Evolutionary conservation across 2,329 filamentous ascomycete genomes (phyloP).

Genomic region (Sporothrix sp.): DNA sequence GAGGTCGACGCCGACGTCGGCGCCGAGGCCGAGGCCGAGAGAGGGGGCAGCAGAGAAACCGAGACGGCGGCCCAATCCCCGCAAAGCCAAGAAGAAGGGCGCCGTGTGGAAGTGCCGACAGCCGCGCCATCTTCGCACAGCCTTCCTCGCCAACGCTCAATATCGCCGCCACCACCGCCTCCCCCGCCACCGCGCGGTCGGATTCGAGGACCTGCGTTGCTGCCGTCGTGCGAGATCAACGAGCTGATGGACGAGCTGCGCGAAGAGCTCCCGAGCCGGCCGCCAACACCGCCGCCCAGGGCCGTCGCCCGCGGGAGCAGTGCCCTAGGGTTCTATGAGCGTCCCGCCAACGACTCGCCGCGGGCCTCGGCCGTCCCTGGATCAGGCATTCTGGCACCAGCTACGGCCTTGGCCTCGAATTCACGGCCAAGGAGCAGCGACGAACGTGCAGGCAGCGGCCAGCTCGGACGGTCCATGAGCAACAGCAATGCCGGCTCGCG

Average conservation of each 20-base stretch:
- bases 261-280: constrained; percentile 18
- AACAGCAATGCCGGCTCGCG: too few species aligned
- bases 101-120: neutral
- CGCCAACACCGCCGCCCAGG: constrained; percentile 23
- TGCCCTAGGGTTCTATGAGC: neutral
- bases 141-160: neutral
- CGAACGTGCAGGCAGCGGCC: too few species aligned
- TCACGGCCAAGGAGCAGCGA: too few species aligned
- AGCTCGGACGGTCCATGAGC: too few species aligned
- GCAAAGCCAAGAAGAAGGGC: neutral
- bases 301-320: constrained; percentile 14
- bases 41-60: neutral
- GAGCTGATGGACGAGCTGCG: constrained; percentile 24
- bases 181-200: constrained; percentile 9
- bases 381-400: too few species aligned
- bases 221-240: constrained; percentile 25
- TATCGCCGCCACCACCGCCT: constrained; percentile 9
- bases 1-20: neutral
- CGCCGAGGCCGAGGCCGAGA: too few species aligned
- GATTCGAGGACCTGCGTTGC: neutral
- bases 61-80: too few species aligned
- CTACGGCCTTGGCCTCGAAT: too few species aligned
- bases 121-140: neutral
- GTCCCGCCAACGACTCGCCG: too few species aligned
- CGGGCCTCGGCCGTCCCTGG: too few species aligned